Conservation (phyloP, 2,329 filamentous ascomycete species). For the Cadophora sp. region DNA sequence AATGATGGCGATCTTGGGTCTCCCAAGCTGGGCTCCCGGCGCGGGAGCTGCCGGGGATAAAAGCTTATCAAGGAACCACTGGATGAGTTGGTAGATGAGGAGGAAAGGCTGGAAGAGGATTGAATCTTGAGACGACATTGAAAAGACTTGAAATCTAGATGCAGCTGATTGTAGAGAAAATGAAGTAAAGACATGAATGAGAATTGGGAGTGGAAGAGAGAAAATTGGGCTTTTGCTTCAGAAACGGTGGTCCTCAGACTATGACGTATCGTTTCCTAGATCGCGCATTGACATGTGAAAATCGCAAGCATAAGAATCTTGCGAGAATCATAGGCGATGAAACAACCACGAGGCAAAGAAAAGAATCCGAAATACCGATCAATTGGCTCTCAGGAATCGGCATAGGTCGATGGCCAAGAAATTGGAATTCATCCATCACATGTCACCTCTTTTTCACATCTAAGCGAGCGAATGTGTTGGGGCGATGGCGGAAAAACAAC, state of each 20-base stretch:
- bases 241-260: slow-evolving; percentile 7
- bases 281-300: slow-evolving; percentile 14
- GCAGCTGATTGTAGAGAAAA: no score
- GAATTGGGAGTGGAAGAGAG: no score
- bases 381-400: no score
- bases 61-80: slow-evolving; percentile 67
- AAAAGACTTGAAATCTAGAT: not conserved
- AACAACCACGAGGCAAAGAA: no score
- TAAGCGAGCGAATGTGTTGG: no score
- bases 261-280: not conserved
- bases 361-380: no score
- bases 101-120: slow-evolving; percentile 59
- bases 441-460: no score
- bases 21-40: slow-evolving; percentile 59
- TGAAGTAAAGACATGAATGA: no score
- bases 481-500: no score
- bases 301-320: not conserved
- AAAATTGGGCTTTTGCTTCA: not conserved
- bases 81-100: slow-evolving; percentile 68
- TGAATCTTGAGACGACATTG: not conserved
- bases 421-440: no score
- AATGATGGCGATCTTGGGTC: slow-evolving; percentile 73
- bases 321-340: no score
- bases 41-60: slow-evolving; percentile 75
- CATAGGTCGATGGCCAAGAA: no score